Evolutionary conservation across 306 rosid species (phyloP).

Genomic region (Prunus mongolica): DNA sequence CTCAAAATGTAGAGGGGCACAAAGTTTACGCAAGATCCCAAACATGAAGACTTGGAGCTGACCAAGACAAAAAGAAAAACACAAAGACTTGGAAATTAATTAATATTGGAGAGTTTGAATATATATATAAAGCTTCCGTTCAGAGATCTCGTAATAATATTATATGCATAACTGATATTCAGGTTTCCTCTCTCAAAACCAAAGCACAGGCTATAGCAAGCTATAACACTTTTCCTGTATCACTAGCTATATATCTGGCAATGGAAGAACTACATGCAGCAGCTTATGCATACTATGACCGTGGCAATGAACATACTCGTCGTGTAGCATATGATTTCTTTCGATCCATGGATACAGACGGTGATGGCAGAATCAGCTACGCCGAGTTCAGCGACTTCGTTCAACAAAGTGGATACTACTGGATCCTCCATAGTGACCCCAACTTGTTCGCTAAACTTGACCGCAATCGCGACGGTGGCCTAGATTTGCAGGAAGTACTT

Average conservation of each 20-base stretch:
- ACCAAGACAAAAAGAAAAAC: too few relatives aligned
- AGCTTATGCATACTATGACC: neutral
- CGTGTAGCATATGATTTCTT: neutral
- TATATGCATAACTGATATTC: too few relatives aligned
- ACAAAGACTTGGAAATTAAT: too few relatives aligned
- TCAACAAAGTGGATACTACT: neutral
- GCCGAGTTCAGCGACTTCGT: conserved; percentile 7
- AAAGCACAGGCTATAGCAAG: neutral
- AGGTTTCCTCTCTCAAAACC: too few relatives aligned
- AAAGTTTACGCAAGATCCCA: too few relatives aligned
- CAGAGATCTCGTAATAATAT: too few relatives aligned
- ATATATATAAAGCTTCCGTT: too few relatives aligned
- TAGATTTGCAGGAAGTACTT: conserved; percentile 13
- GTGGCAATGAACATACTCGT: neutral
- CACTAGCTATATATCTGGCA: neutral
- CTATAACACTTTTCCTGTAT: too few relatives aligned
- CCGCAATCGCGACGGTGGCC: neutral
- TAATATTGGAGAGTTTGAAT: too few relatives aligned
- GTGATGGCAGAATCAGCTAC: neutral
- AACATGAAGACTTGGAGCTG: too few relatives aligned
- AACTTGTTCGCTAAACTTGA: neutral
- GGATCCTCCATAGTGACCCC: neutral
- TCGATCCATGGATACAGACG: conserved; percentile 5
- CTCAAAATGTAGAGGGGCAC: too few relatives aligned
- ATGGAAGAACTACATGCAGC: conserved; percentile 12